A percentile compares a stretch with the other conserved stretches of the same genome.
Evolutionary conservation across 106 monocot genomes (phyloP).

Genomic region (Cymbidium sinense): DNA sequence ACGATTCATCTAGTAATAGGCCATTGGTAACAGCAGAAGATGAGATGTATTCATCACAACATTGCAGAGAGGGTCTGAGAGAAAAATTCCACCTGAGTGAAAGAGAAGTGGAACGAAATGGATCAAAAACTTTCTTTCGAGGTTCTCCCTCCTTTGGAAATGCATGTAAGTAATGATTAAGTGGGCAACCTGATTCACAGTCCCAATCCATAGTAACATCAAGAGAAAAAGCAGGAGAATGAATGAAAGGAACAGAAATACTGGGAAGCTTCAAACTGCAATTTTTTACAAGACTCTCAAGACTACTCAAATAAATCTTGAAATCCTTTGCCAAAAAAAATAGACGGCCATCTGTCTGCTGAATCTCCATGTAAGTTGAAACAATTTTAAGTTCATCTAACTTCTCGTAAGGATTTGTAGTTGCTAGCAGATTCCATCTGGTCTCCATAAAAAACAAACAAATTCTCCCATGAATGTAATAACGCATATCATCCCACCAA

Average conservation of each 20-base stretch:
- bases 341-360: conserved; percentile 81
- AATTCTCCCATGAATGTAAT: conserved; percentile 91
- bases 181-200: conserved; percentile 83
- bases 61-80: conserved; percentile 37
- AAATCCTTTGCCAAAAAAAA: conserved; percentile 58
- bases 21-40: conserved; percentile 9
- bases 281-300: conserved; percentile 63
- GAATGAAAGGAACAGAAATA: conserved; percentile 48
- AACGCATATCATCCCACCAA: conserved; percentile 99
- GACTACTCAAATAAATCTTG: conserved; percentile 63
- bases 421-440: conserved; percentile 68
- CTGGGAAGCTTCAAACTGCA: conserved; percentile 55
- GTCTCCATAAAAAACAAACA: conserved; percentile 58
- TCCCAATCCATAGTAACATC: conserved; percentile 93
- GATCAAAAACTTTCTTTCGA: conserved; percentile 71
- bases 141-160: conserved; percentile 79
- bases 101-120: conserved; percentile 92
- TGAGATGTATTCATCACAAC: conserved; percentile 13
- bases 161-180: conserved; percentile 90
- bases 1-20: conserved; percentile 17
- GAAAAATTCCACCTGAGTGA: conserved; percentile 83
- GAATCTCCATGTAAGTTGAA: conserved; percentile 77
- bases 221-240: conserved; percentile 59
- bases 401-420: conserved; percentile 87
- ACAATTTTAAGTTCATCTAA: conserved; percentile 61